Evolutionary conservation across 106 monocot species (phyloP).

Genomic region (Apostasia ramifera): DNA sequence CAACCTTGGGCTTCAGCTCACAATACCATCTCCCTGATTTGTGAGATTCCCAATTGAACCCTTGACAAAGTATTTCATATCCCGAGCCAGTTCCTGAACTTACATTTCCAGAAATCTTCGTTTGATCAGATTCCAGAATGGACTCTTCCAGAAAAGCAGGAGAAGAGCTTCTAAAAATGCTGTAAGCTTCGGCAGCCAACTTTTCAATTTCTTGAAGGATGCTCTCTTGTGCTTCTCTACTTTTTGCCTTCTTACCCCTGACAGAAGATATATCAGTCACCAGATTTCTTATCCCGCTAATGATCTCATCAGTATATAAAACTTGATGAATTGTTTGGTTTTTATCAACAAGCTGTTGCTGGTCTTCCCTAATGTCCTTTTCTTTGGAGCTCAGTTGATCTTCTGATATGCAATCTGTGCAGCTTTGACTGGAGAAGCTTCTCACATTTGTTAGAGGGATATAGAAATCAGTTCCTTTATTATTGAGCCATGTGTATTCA

Average conservation of each 20-base stretch:
- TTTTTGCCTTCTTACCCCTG: constrained; percentile 45
- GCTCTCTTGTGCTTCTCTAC: constrained; percentile 63
- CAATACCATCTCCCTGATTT: constrained; percentile 89
- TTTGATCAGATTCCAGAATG: constrained; percentile 18
- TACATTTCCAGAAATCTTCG: constrained; percentile 25
- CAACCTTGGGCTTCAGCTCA: constrained; percentile 52
- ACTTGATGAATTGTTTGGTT: constrained; percentile 12
- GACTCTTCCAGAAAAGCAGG: constrained; percentile 42
- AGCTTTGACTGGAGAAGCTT: constrained; percentile 20
- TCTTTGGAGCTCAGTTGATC: constrained; percentile 1
- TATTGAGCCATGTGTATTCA: constrained; percentile 72
- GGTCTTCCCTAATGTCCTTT: background rate
- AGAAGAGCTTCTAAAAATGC: constrained; percentile 67
- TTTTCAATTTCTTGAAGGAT: constrained; percentile 95
- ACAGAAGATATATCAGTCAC: constrained; percentile 77
- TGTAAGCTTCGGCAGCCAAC: constrained; percentile 94
- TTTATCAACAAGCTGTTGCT: constrained; percentile 6
- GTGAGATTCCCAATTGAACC: constrained; percentile 97
- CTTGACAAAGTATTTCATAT: constrained; percentile 89
- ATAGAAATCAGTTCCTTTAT: constrained; percentile 78
- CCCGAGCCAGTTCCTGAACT: constrained; percentile 84
- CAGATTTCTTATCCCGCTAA: constrained; percentile 73
- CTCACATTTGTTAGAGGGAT: constrained; percentile 52
- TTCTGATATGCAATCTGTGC: constrained; percentile 13
- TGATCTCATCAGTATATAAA: constrained; percentile 57